Evolutionary conservation across 148 eudicot genomes (phyloP).

Genomic region (Camellia granthamiana): DNA sequence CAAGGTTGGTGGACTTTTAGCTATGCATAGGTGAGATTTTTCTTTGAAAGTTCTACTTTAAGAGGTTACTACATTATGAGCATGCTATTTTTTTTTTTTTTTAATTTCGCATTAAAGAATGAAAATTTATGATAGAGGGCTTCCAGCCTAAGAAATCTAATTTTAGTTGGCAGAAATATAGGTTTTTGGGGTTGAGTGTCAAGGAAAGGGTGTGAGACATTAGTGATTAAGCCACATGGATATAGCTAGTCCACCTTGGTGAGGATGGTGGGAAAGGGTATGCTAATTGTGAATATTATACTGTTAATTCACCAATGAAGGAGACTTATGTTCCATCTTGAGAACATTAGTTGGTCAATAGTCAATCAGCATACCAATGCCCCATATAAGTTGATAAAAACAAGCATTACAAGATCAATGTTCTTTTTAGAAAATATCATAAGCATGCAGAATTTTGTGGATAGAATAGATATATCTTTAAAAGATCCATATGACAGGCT

Average conservation of each 20-base stretch:
- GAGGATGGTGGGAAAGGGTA: background rate
- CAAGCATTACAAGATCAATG: too few relatives aligned
- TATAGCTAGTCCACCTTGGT: background rate
- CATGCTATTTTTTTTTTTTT: background rate
- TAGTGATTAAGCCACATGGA: background rate
- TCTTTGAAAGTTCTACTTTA: background rate
- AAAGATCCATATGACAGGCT: background rate
- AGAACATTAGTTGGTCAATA: background rate
- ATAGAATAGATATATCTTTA: too few relatives aligned
- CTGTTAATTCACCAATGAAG: background rate
- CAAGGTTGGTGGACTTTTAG: conserved; percentile 93
- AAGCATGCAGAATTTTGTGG: too few relatives aligned
- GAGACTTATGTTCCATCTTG: background rate
- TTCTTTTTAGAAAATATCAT: too few relatives aligned
- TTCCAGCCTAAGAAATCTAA: background rate
- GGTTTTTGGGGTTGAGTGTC: conserved; percentile 3
- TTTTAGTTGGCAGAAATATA: background rate
- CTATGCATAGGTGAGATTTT: conserved; percentile 37
- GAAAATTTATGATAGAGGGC: background rate
- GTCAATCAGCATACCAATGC: background rate
- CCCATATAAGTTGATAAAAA: background rate
- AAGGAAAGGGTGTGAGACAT: background rate
- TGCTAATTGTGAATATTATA: background rate
- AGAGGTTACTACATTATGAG: background rate
- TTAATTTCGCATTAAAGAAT: background rate